Conservation (phyloP, 768 basidiomycete genomes). For the Boletellus ananas region DNA sequence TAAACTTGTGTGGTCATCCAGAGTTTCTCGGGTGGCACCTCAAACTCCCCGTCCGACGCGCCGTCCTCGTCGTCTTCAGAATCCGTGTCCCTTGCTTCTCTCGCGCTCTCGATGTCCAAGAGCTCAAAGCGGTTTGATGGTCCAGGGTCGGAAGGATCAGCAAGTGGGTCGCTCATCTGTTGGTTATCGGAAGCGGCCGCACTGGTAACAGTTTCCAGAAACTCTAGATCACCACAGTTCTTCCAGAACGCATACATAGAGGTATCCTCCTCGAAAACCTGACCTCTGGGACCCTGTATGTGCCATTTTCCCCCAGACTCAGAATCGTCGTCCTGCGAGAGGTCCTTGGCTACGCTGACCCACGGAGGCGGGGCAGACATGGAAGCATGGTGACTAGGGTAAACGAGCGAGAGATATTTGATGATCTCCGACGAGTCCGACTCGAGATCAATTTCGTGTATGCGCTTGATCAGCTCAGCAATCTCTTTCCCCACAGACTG, state of each 20-base stretch:
- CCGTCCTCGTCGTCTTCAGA: conserved; percentile 6
- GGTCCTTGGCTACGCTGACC: conserved; percentile 33
- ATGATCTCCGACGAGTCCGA: conserved; percentile 38
- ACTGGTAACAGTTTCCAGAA: conserved; percentile 30
- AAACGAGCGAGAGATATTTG: conserved; percentile 39
- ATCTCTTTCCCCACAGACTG: conserved; percentile 48
- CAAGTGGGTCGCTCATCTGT: not conserved
- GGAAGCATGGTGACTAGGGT: conserved; percentile 46
- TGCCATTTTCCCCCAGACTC: conserved; percentile 34
- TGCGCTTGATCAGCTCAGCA: conserved; percentile 40
- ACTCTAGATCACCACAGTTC: conserved; percentile 43
- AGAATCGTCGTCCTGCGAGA: conserved; percentile 10
- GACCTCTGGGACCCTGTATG: conserved; percentile 27
- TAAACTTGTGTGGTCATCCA: conserved; percentile 25
- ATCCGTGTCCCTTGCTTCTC: conserved; percentile 1
- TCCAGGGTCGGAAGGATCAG: not conserved
- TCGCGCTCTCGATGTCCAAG: not conserved
- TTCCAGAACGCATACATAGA: conserved; percentile 53
- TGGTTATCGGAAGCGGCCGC: not conserved
- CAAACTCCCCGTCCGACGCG: conserved; percentile 4
- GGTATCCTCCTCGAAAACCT: conserved; percentile 17
- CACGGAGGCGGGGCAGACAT: conserved; percentile 46
- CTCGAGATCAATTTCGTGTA: conserved; percentile 32
- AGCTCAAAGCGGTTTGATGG: conserved; percentile 20
- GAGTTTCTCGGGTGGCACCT: conserved; percentile 22